Evolutionary conservation across 1,284 basidiomycete species (phyloP), one percentile per base, ranked within the genome.

Genomic region (Apiotrichum akiyoshidainum): DNA sequence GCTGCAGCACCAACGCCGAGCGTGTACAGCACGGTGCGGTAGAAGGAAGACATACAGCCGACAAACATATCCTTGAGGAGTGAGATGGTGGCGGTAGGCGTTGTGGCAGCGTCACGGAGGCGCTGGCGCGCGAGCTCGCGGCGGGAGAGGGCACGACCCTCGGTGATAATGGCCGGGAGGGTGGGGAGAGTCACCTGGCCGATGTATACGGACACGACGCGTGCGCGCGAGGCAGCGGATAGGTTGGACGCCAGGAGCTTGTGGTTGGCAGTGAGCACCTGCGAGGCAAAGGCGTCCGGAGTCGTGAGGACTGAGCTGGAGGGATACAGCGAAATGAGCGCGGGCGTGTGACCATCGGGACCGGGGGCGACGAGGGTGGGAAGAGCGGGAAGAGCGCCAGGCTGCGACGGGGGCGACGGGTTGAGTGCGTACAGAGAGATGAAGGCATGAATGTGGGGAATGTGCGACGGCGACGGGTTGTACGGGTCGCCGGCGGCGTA

Each of bases 341-440:
- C 65, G 0, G 76, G 72, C 0, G 56, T 52, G 12, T 53, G 55
- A 19, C 71, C 72, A 12, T 57, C 47, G 5, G 54, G 14, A 12
- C 61, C 61, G 2, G 73, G 66, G 4, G 65, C 50, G 12, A 78
- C 59, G 13, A 78, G 68, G 0, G 74, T 71, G 0, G 76, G 76
- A 3, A 78, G 66, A 2, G 76, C 76, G 0, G 76, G 76, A 0
- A 78, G 68, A 5, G 71, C 68, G 11, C 65, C 65, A 0, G 73
- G 73, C 54, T 75, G 74, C 31, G 61, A 63, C 0, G 73, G 71
- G 16, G 70, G 73, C 11, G 59, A 64, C 19, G 72, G 71, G 57
- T 72, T 68, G n/a, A 73, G 70, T 0, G 75, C 70, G 62, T 78
- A 76, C 10, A 76, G 67, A 14, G 75, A 76, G 42, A 77, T 55